Percentiles rank a stretch among this genome's conserved stretches.
Evolutionary conservation across 2,329 filamentous ascomycete genomes (phyloP).

Genomic region (Alternaria arborescens): DNA sequence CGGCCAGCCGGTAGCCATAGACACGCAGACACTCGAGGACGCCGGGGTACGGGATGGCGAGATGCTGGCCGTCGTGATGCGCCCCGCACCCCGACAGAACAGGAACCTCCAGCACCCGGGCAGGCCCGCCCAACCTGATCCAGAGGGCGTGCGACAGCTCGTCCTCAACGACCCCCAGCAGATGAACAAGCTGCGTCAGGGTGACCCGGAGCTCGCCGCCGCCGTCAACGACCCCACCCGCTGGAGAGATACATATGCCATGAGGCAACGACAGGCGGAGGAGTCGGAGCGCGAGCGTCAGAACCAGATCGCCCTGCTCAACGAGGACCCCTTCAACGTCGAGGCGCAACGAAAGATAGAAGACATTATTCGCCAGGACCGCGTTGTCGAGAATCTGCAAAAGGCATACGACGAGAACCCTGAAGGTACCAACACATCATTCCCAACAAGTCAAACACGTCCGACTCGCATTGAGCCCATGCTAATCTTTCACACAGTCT

Average conservation of each 20-base stretch:
- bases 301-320: constrained; percentile 82
- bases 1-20: constrained; percentile 79
- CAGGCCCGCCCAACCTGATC: constrained; percentile 57
- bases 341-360: constrained; percentile 93
- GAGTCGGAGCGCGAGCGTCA: constrained; percentile 79
- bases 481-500: constrained; percentile 66
- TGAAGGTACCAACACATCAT: constrained; percentile 71
- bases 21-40: constrained; percentile 81
- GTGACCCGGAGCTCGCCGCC: constrained; percentile 78
- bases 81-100: constrained; percentile 30
- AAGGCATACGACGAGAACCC: constrained; percentile 97
- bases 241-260: constrained; percentile 76
- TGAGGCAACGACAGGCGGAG: constrained; percentile 74
- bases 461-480: not conserved
- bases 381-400: constrained; percentile 93
- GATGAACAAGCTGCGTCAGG: constrained; percentile 73
- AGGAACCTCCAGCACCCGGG: constrained; percentile 17
- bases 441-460: not conserved
- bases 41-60: constrained; percentile 86
- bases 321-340: constrained; percentile 92
- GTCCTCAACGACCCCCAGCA: constrained; percentile 80
- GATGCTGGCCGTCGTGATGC: constrained; percentile 87
- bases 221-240: constrained; percentile 77
- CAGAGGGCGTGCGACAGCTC: constrained; percentile 83
- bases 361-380: constrained; percentile 95